phyloP scores from a whole-genome alignment of 805 yeast species.

The Starmerella tilneyi region DNA sequence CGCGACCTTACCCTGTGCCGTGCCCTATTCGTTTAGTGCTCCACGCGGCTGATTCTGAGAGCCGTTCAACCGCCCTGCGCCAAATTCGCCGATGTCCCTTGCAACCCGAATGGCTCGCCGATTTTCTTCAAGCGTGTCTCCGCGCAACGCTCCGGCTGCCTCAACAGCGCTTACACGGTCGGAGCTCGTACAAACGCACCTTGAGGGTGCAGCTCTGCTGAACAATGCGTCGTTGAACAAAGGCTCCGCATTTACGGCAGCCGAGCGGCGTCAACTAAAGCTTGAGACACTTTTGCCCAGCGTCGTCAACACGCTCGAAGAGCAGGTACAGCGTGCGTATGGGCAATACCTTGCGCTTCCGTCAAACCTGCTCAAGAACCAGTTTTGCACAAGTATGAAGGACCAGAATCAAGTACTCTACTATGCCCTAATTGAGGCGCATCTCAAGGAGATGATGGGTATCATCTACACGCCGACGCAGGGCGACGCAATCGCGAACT shows the following conservation, averaged over 20 bases:
- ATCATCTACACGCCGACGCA: slow-evolving; percentile 37
- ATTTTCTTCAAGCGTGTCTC: neutral
- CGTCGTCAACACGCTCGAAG: slow-evolving; percentile 69
- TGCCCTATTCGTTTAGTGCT: too few relatives aligned
- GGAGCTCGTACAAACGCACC: slow-evolving; percentile 1
- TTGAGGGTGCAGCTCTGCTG: slow-evolving; percentile 56
- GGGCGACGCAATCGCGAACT: slow-evolving; percentile 90
- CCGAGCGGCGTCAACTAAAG: slow-evolving; percentile 73
- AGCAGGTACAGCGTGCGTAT: slow-evolving; percentile 86
- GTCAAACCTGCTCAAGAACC: slow-evolving; percentile 81
- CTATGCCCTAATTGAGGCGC: slow-evolving; percentile 76
- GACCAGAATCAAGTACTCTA: slow-evolving; percentile 82
- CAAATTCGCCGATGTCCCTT: too few relatives aligned
- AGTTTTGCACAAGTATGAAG: slow-evolving; percentile 84
- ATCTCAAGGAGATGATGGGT: slow-evolving; percentile 57
- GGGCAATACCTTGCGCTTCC: slow-evolving; percentile 65
- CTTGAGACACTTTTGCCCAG: slow-evolving; percentile 78
- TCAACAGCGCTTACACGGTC: slow-evolving; percentile 4
- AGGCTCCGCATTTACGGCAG: slow-evolving; percentile 81
- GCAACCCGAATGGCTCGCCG: neutral
- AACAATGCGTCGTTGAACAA: slow-evolving; percentile 87
- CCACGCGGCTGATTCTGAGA: neutral
- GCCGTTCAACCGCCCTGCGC: neutral
- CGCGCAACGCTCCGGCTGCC: slow-evolving; percentile 3
- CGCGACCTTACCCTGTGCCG: neutral